Evolutionary conservation across 305 asterid species (phyloP).

Genomic region (Fraxinus latifolia): DNA sequence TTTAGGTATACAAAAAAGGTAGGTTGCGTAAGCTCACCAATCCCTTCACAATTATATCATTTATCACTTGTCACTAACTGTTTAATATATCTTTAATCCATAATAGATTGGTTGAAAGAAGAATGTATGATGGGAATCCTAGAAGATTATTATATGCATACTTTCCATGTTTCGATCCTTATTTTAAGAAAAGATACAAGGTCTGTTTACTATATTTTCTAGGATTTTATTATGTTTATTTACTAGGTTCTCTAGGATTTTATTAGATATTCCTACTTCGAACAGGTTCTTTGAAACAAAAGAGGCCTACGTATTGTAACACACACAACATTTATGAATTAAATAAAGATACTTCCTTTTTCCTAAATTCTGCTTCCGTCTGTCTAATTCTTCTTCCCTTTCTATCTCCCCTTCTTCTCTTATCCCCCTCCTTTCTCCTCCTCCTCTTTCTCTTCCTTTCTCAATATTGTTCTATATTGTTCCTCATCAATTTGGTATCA

Average conservation of each 20-base stretch:
- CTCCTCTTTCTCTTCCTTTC: background rate
- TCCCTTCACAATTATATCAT: background rate
- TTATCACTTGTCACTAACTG: background rate
- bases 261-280: background rate
- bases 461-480: background rate
- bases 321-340: background rate
- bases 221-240: background rate
- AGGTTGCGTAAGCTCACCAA: background rate
- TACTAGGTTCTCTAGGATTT: background rate
- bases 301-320: background rate
- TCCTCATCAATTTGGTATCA: background rate
- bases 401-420: background rate
- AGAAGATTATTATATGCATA: background rate
- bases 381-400: background rate
- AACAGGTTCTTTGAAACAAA: background rate
- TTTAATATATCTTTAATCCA: background rate
- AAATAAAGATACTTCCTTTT: background rate
- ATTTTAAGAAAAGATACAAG: background rate
- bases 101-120: background rate
- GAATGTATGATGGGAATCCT: background rate
- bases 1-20: background rate
- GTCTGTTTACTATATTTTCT: background rate
- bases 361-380: background rate
- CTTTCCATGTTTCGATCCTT: background rate
- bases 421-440: background rate